Conservation (phyloP, 768 basidiomycete genomes). For the Russula griseocarnosa region DNA sequence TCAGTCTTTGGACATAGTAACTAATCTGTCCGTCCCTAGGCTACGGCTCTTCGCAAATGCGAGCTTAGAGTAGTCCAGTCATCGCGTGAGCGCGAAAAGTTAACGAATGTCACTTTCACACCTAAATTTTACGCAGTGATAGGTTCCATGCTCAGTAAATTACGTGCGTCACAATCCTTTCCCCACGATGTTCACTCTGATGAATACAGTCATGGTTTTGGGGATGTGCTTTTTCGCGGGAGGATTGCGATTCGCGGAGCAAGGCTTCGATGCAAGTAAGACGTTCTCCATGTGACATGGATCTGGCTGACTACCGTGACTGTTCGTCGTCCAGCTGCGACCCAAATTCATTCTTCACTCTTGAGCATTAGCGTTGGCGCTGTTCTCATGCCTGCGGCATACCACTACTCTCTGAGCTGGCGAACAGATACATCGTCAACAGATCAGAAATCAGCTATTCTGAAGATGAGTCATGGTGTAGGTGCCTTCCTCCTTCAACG, state of each 20-base stretch:
- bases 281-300: neutral
- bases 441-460: slow-evolving; percentile 46
- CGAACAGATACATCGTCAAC: slow-evolving; percentile 23
- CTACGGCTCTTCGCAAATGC: slow-evolving; percentile 78
- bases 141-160: slow-evolving; percentile 78
- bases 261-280: slow-evolving; percentile 70
- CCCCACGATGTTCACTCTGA: slow-evolving; percentile 13
- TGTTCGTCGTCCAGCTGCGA: slow-evolving; percentile 47
- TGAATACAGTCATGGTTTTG: slow-evolving; percentile 64
- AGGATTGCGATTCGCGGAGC: slow-evolving; percentile 70
- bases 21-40: slow-evolving; percentile 38
- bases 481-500: slow-evolving; percentile 30
- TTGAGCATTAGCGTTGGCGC: slow-evolving; percentile 74
- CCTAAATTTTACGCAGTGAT: slow-evolving; percentile 49
- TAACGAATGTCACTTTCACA: slow-evolving; percentile 7
- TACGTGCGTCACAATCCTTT: slow-evolving; percentile 41
- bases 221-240: slow-evolving; percentile 87
- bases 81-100: slow-evolving; percentile 48
- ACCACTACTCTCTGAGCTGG: slow-evolving; percentile 56
- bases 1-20: neutral
- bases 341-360: slow-evolving; percentile 69
- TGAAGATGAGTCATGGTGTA: slow-evolving; percentile 76
- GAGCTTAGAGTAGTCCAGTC: slow-evolving; percentile 79
- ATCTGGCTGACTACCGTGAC: neutral
- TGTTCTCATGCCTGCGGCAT: slow-evolving; percentile 73